Base-by-base conservation (phyloP, 768 basidiomycete genomes). In the Boletales sp. region DNA sequence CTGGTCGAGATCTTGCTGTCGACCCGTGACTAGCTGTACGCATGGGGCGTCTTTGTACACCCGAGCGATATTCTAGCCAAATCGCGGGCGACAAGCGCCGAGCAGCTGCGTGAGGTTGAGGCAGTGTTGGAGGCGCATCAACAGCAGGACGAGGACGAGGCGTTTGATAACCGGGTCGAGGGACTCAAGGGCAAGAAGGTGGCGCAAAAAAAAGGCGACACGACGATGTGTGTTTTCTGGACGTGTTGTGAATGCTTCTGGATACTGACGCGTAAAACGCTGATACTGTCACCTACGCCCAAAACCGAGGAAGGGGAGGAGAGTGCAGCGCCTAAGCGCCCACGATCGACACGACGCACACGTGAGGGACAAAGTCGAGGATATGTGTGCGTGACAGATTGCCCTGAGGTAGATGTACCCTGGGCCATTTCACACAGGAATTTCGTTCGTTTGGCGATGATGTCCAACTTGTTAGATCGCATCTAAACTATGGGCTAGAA, bases 1-100 rank as follows among this genome's bases (percentile, higher is more conserved):
- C 81, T 98, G 53, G 89, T 93, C 58, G 96, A 98, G 56, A 94
- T 83, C 1, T 67, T 99, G 21, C 90, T 86, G 41, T 88, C 85
- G 70, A 98, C 98, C 62, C 86, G 93, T 46, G 96, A 98, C 74
- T 98, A 98, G 70, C 72, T 99, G 36, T 90, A 95, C 70, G 94
- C 97, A 53, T 75, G 82, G 36, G 73, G 69, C 1, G 95, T 99
- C 5, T 97, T 78, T 65, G 76, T 74, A 28, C 74, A 84, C 41
- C 97, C 98, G 68, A 78, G 77, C 25, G 94, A 98, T 63, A 97
- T 98, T 51, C 78, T 99, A 15, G 71, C 71, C 44, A 99, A 97
- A 80, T 92, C 84, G 28, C 80, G 92, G n/a, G 71, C 81, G 31
- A 97, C 95, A 70, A 86, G 85, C 32, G 82, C 88, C 55, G 80